Percentiles rank a stretch among this genome's conserved stretches.
Evolutionary conservation across 2,329 filamentous ascomycete genomes (phyloP).

Genomic region (Gliomastix tumulicola): DNA sequence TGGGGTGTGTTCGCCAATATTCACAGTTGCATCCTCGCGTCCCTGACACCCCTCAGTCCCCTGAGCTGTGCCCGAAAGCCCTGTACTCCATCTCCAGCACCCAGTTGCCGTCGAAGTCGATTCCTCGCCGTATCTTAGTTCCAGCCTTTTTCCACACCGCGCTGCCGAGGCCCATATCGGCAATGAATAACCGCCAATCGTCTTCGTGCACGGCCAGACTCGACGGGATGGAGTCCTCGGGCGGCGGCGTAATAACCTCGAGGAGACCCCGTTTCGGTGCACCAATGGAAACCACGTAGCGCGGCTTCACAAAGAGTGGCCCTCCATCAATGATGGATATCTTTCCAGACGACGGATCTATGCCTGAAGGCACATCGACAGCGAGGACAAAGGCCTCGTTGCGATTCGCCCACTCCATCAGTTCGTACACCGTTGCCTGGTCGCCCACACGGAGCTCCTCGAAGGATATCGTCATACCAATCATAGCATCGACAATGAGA

Average conservation of each 20-base stretch:
- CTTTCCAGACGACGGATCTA: slow-evolving; percentile 71
- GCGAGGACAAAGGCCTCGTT: slow-evolving; percentile 76
- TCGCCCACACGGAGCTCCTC: slow-evolving; percentile 80
- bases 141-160: slow-evolving; percentile 81
- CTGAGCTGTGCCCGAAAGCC: neutral
- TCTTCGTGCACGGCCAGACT: slow-evolving; percentile 34
- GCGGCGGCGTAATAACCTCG: slow-evolving; percentile 58
- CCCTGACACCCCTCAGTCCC: neutral
- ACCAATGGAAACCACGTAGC: slow-evolving; percentile 78
- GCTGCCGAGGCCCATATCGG: slow-evolving; percentile 78
- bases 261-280: slow-evolving; percentile 81
- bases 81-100: slow-evolving; percentile 62
- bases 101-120: slow-evolving; percentile 87
- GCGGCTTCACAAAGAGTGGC: slow-evolving; percentile 71
- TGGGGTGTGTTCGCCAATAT: no score
- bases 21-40: no score
- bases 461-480: slow-evolving; percentile 82
- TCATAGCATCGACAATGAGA: slow-evolving; percentile 80
- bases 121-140: slow-evolving; percentile 71
- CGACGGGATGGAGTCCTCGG: slow-evolving; percentile 29
- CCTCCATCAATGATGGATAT: slow-evolving; percentile 64
- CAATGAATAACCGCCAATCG: slow-evolving; percentile 75
- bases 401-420: slow-evolving; percentile 91
- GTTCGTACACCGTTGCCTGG: slow-evolving; percentile 76
- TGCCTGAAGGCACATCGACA: slow-evolving; percentile 85